A percentile compares a stretch with the other conserved stretches of the same genome.
These are phyloP conservation scores for Tuber borchii DNA, from an alignment of 495 filamentous ascomycete genomes.

Conservation along the genomic window DNA sequence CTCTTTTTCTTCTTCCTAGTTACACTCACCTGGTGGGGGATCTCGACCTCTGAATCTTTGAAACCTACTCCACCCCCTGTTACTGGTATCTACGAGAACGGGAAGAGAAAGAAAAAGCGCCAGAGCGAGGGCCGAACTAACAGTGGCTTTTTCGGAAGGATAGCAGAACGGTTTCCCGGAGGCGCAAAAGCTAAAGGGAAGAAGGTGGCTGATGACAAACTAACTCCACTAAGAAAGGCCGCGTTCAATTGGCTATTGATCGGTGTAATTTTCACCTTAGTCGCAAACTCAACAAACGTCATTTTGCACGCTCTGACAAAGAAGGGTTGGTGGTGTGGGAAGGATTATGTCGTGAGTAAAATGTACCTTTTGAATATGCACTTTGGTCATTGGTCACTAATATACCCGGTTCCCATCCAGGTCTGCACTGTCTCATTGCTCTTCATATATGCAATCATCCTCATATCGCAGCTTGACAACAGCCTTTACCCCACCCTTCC, in stretches of 20 bases:
- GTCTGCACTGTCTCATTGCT: conserved; percentile 47
- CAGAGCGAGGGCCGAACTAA: conserved; percentile 41
- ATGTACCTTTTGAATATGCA: conserved; percentile 66
- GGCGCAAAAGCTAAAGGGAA: conserved; percentile 33
- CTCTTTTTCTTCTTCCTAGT: conserved; percentile 62
- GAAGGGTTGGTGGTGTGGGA: conserved; percentile 82
- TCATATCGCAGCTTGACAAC: conserved; percentile 54
- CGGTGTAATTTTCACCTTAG: conserved; percentile 60
- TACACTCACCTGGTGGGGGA: conserved; percentile 58
- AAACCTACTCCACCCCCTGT: conserved; percentile 44
- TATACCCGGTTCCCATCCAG: conserved; percentile 18
- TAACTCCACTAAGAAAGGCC: conserved; percentile 56
- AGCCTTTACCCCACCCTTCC: conserved; percentile 47
- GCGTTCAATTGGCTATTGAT: conserved; percentile 70
- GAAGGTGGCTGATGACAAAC: conserved; percentile 43
- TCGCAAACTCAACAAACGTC: conserved; percentile 67
- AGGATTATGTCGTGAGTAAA: conserved; percentile 62
- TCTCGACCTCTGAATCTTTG: conserved; percentile 49
- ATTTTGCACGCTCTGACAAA: conserved; percentile 65
- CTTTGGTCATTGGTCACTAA: conserved; percentile 4
- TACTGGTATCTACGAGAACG: conserved; percentile 51
- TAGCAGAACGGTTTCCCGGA: conserved; percentile 38
- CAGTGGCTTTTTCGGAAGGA: conserved; percentile 17
- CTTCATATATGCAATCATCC: conserved; percentile 62
- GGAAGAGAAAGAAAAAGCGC: conserved; percentile 47